Base-by-base conservation (phyloP, 2,329 filamentous ascomycete genomes). In the Colletotrichum sp. region DNA sequence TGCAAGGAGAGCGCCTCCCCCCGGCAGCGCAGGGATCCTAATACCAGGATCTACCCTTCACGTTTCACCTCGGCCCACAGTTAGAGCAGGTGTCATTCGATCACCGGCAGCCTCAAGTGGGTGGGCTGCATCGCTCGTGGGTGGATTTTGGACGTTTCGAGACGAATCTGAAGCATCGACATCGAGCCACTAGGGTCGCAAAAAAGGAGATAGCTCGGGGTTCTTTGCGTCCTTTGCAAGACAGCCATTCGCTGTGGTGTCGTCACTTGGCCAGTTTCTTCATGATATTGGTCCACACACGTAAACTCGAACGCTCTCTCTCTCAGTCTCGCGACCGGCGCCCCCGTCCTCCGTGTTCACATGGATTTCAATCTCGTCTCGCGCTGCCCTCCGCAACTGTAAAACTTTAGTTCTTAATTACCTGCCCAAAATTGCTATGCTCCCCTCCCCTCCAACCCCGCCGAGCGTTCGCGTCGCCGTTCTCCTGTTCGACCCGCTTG, bases 81-180 rank as follows among this genome's bases (percentile, higher is more conserved):
- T 28, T 32, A 62, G 56, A 63, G 43, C 69, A 68, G 43, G 56
- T 72, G 69, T 72, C 73, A 75, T 75, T 75, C 73, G 55, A 68
- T 72, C 69, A 48, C 43, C 16, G 16, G 56, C 30, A 74, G 69
- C 62, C 32, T 75, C 62, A 67, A 55, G 38, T 75, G 73, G 69
- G 69, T 63, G 73, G 69, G 56, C 62, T 67, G 69, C 69, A 52
- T 43, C 61, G 36, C 21, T 24, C 30, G 62, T 28, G 69, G 48
- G 34, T 34, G 24, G 62, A 62, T 36, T 56, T 52, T 26, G 30
- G 26, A 24, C 34, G 43, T 75, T 72, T 75, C 73, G 69, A 75
- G 73, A 75, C 73, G 73, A 68, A 75, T 75, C 69, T 75, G 73
- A 75, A 75, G 73, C 73, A 72, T 63, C 69, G 63, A 75, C 69